Base-by-base conservation (phyloP, 2,329 filamentous ascomycete species). In the Aspergillus pseudonomiae region DNA sequence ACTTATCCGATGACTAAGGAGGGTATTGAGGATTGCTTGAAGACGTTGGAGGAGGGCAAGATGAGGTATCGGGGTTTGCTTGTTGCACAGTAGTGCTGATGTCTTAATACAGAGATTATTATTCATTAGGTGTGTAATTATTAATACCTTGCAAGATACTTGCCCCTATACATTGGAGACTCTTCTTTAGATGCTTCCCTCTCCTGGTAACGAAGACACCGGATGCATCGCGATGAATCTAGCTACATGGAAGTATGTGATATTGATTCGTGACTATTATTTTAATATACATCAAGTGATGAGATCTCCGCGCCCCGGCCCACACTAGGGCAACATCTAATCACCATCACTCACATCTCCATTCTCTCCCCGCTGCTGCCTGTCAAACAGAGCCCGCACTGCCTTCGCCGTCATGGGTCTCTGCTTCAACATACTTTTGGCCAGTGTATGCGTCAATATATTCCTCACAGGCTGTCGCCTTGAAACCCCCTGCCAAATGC, bases 1-100 rank as follows among this genome's bases (percentile, higher is more conserved):
- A 87, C 81, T 69, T 92, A 86, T 72, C 82, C 86, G 0, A 79
- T 93, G 63, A 82, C 76, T 2, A 62, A 80, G 77, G 68, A 86
- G 63, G 70, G 84, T 46, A 78, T 86, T 72, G 72, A 80, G 67
- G 71, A 85, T 66, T 76, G 81, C 41, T 73, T 85, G 68, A 72
- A 84, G 70, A 78, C 80, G 68, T 65, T 86, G 67, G 73, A 82
- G 59, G 72, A 75, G 0, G 83, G 83, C 6, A 79, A 82, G 54
- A 84, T 84, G 70, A 80, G 75, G 68, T 86, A 82, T 76, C 81
- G 79, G 63, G 84, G 75, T 67, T 84, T 82, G 60, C 75, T 84
- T 58, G 69, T 80, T 36, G 71, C 69, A 2, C 14, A 52, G 16
- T 52, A 52, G 26, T 6, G n/a, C 14, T 48, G 45, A 16, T 52